Conservation (phyloP, 805 yeast genomes). For the Candida maris region DNA sequence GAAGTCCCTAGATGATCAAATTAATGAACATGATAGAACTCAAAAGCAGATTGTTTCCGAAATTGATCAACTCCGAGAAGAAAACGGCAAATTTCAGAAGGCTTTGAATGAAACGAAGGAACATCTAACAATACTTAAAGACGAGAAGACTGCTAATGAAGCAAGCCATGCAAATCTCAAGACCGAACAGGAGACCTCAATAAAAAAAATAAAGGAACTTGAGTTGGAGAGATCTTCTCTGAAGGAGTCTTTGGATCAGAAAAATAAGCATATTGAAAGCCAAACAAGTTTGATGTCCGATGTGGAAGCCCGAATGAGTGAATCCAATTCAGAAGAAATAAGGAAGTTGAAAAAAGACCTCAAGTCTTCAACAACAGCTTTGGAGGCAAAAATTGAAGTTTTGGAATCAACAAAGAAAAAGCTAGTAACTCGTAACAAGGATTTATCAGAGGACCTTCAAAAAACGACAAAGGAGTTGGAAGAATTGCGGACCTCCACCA, state of each 20-base stretch:
- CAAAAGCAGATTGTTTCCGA: not conserved
- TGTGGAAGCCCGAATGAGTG: too few relatives aligned
- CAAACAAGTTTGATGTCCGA: too few relatives aligned
- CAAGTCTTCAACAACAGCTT: conserved; percentile 8
- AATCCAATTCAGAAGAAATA: too few relatives aligned
- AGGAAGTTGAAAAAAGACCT: conserved; percentile 37
- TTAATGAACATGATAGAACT: not conserved
- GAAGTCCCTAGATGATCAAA: not conserved
- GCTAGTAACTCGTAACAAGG: conserved; percentile 3
- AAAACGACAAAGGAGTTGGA: not conserved
- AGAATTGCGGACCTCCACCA: not conserved
- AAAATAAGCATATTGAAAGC: conserved; percentile 44
- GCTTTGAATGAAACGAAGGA: not conserved
- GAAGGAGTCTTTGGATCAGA: not conserved
- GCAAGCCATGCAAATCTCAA: not conserved
- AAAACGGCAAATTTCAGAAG: conserved; percentile 2
- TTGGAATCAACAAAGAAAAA: conserved; percentile 12
- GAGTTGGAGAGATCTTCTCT: not conserved
- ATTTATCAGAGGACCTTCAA: conserved; percentile 9
- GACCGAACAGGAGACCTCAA: conserved; percentile 1
- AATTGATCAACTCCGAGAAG: conserved; percentile 1
- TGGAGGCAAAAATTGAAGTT: conserved; percentile 13
- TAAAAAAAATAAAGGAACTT: conserved; percentile 1
- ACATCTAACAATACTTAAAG: conserved; percentile 20
- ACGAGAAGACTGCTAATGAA: conserved; percentile 23